phyloP scores from a whole-genome alignment of 176 grass and related monocot genomes.

The Avena sativa region DNA sequence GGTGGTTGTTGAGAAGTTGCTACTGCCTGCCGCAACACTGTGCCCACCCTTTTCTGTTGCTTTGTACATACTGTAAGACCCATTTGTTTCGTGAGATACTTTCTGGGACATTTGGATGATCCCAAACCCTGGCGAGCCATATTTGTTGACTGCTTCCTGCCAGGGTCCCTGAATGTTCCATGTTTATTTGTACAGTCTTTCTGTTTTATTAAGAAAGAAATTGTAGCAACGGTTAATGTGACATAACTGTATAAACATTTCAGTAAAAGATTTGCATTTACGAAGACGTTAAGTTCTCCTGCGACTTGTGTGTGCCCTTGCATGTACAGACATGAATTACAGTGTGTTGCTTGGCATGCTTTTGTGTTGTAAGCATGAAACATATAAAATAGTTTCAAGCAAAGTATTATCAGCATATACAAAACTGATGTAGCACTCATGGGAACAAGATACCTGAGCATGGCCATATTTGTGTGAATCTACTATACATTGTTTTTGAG shows the following conservation, averaged over 20 bases:
- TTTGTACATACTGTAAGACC: conserved; percentile 86
- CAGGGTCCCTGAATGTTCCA: conserved; percentile 67
- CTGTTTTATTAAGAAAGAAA: conserved; percentile 59
- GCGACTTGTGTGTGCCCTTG: not conserved
- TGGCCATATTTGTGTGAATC: too few species aligned
- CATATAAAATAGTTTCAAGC: too few species aligned
- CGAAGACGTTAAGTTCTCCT: not conserved
- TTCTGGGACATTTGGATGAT: conserved; percentile 66
- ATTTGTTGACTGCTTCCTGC: conserved; percentile 74
- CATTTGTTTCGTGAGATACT: conserved; percentile 79
- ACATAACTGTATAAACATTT: conserved; percentile 66
- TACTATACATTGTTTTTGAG: too few species aligned
- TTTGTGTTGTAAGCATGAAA: not conserved
- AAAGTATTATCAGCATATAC: too few species aligned
- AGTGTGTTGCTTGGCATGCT: not conserved
- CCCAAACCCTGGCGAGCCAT: conserved; percentile 67
- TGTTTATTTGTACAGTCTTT: conserved; percentile 92
- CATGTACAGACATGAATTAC: not conserved
- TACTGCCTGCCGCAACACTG: conserved; percentile 58
- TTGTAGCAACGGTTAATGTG: conserved; percentile 57
- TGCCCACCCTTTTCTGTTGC: conserved; percentile 38
- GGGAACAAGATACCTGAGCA: too few species aligned
- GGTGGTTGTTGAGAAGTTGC: conserved; percentile 65
- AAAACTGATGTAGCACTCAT: too few species aligned
- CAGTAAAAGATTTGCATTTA: conserved; percentile 59